Base-by-base conservation (phyloP, 2,329 filamentous ascomycete genomes). In the Paramyrothecium sp. region DNA sequence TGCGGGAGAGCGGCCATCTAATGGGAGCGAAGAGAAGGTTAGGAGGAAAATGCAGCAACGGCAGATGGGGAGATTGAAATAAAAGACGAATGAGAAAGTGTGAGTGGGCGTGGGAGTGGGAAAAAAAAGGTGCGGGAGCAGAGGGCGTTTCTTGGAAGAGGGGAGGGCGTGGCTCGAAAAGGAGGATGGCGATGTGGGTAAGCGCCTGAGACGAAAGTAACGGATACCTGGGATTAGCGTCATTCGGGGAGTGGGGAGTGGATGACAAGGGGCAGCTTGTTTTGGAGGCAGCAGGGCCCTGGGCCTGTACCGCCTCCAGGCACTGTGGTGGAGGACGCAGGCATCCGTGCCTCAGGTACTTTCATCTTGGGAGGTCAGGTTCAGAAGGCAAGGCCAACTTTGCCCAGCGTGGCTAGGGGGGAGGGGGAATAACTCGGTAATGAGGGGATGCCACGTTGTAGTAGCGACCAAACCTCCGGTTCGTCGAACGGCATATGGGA, bases 1-100 rank as follows among this genome's bases (percentile, higher is more conserved):
- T 72, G 68, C 66, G 71, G 73, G 67, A 74, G 66, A 68, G 75
- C 73, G 71, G 76, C 76, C 78, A 80, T 80, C 77, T 79, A 78
- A 73, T 71, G 69, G 60, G 63, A 66, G 65, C 66, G 63, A 65
- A 30, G 26, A 63, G 61, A 67, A 62, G 58, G 67, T 69, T 62
- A 70, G 70, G 66, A 61, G 61, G 54, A 58, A 59, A 60, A 61
- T 60, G 48, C 63, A 62, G 66, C 67, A 64, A 66, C 64, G 63
- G 66, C 63, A 67, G 67, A 57, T 57, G 67, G 66, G 62, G 68
- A 69, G 66, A 66, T 70, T 69, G 65, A 71, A 71, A 70, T 70
- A 71, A 67, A 58, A 65, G 57, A 63, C 46, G 65, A 69, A 58
- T 62, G 61, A 64, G 64, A 58, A 63, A 51, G 52, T 52, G 26